phyloP scores from a whole-genome alignment of 2,329 filamentous ascomycete genomes.

The Curvularia sp. region DNA sequence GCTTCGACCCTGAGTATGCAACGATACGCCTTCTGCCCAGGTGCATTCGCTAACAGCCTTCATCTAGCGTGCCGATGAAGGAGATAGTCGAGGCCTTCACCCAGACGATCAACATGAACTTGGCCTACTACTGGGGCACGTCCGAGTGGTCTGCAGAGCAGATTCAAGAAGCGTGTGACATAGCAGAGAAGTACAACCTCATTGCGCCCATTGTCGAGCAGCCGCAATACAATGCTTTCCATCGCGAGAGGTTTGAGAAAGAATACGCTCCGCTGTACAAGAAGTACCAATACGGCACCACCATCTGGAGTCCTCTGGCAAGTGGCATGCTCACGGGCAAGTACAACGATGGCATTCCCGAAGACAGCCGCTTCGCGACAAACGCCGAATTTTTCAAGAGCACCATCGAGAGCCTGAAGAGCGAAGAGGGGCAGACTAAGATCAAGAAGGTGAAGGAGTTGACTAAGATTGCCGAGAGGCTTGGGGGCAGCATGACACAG shows the following conservation, averaged over 20 bases:
- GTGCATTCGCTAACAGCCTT: constrained; percentile 9
- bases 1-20: constrained; percentile 60
- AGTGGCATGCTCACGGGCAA: constrained; percentile 68
- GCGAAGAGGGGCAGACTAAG: constrained; percentile 59
- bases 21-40: too few relatives aligned
- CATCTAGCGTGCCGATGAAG: constrained; percentile 63
- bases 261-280: constrained; percentile 66
- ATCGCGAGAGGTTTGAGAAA: constrained; percentile 67
- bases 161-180: constrained; percentile 66
- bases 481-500: constrained; percentile 58
- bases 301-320: constrained; percentile 61
- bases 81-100: constrained; percentile 67
- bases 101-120: constrained; percentile 61
- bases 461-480: constrained; percentile 58
- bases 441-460: constrained; percentile 66
- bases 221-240: constrained; percentile 69
- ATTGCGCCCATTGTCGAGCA: constrained; percentile 64
- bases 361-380: constrained; percentile 66
- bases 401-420: constrained; percentile 61
- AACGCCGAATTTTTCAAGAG: constrained; percentile 66
- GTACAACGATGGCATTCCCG: constrained; percentile 69
- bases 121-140: constrained; percentile 64
- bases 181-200: constrained; percentile 68
- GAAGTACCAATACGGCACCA: constrained; percentile 65
- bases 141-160: constrained; percentile 67